Percentiles rank a stretch among this genome's conserved stretches.
phyloP scores from a whole-genome alignment of 805 yeast species.

The Maudiozyma bulderi region DNA sequence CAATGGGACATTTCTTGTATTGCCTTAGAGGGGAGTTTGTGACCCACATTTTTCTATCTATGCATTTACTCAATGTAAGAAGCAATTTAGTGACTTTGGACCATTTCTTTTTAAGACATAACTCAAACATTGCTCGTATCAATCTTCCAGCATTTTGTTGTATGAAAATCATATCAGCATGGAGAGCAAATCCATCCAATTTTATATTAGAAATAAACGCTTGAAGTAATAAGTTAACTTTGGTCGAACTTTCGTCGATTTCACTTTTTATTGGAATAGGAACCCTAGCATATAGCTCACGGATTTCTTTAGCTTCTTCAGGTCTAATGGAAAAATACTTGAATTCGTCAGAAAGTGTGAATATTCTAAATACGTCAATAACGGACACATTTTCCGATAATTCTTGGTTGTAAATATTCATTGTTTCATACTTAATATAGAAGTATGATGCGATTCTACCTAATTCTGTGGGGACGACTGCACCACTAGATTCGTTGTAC shows the following conservation, averaged over 20 bases:
- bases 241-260: conserved; percentile 61
- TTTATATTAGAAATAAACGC: conserved; percentile 71
- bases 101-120: conserved; percentile 64
- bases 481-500: conserved; percentile 45
- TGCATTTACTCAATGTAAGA: conserved; percentile 65
- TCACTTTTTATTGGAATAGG: conserved; percentile 82
- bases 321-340: conserved; percentile 72
- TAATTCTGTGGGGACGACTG: conserved; percentile 50
- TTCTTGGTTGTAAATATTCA: conserved; percentile 52
- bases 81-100: conserved; percentile 47
- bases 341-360: conserved; percentile 79
- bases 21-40: conserved; percentile 82
- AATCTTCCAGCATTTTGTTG: conserved; percentile 90
- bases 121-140: conserved; percentile 75
- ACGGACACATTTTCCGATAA: conserved; percentile 56
- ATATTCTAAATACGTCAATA: conserved; percentile 67
- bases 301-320: conserved; percentile 73
- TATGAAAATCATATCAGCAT: conserved; percentile 87
- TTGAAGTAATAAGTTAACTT: conserved; percentile 72
- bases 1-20: conserved; percentile 59
- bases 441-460: conserved; percentile 83
- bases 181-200: conserved; percentile 81
- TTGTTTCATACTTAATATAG: conserved; percentile 69
- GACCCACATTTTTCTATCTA: conserved; percentile 75
- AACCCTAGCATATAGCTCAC: conserved; percentile 55